Base-by-base conservation (phyloP, 148 eudicot genomes). In the Chenopodium formosanum region DNA sequence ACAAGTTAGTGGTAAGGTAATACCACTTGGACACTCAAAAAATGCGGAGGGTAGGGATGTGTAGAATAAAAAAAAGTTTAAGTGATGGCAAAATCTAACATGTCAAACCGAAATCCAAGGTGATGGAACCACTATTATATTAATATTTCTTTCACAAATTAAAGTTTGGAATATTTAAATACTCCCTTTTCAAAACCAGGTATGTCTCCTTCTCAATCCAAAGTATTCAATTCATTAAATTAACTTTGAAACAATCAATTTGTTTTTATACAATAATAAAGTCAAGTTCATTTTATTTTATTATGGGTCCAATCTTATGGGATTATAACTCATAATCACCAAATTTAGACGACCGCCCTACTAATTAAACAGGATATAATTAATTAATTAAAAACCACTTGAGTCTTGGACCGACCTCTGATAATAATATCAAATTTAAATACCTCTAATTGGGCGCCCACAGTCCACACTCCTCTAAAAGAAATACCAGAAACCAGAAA, bases 231-330 rank as follows among this genome's bases (percentile, higher is more conserved):
- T 47, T 47, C 13, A 10, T 2, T 48, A 9, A 48, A 2, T 48
- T 40, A 40, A 40, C 14, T 48, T 7, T 64, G 68, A 23, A 34
- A 69, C 16, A 78, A 31, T 32, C 22, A 50, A 65, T 48, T 27
- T 11, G 52, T 2, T 25, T 50, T 56, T 56, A 60, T n/a, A 23
- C 13, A 23, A 56, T n/a, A 34, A 40, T n/a, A 34, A 40, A 78
- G 70, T 71, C 73, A 71, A 78, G 47, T 79, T 50, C 79, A 16
- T 16, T 78, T 79, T 73, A 53, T 66, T 9, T 46, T 25, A 73
- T 48, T 27, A 46, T 25, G 63, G 78, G 73, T 10, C 83, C 90
- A 63, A 81, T 47, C 74, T 88, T 85, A 70, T 85, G 85, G 88
- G 90, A 88, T 88, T 81, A 53, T 81, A 53, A 75, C 34, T 70